These are phyloP conservation scores for Boletus bicolor DNA, from an alignment of 768 basidiomycete species.

Conservation along the genomic window DNA sequence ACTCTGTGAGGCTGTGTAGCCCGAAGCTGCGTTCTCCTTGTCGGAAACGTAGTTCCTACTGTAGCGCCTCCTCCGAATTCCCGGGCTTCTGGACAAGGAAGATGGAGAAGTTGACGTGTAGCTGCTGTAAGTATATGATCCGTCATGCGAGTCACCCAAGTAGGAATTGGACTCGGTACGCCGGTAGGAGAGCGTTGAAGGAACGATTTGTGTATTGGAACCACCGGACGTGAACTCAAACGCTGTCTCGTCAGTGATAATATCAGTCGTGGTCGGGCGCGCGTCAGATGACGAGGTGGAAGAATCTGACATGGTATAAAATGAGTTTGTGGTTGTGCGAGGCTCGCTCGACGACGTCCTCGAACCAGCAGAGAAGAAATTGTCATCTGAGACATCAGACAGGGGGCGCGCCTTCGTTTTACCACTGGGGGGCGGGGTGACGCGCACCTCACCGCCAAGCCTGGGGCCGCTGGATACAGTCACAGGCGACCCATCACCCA, in stretches of 20 bases:
- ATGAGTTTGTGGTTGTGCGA: slow-evolving; percentile 29
- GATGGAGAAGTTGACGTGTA: slow-evolving; percentile 47
- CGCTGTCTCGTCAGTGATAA: slow-evolving; percentile 39
- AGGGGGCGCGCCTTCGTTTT: slow-evolving; percentile 28
- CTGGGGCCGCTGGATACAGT: slow-evolving; percentile 66
- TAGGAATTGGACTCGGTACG: slow-evolving; percentile 54
- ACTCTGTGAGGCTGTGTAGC: slow-evolving; percentile 33
- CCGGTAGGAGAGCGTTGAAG: slow-evolving; percentile 52
- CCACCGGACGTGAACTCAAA: slow-evolving; percentile 37
- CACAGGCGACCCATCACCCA: slow-evolving; percentile 61
- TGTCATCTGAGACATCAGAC: slow-evolving; percentile 40
- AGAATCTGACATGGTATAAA: slow-evolving; percentile 34
- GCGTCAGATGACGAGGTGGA: slow-evolving; percentile 31
- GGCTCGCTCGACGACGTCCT: slow-evolving; percentile 31
- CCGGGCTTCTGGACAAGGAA: slow-evolving; percentile 54
- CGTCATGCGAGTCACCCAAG: slow-evolving; percentile 52
- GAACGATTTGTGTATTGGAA: slow-evolving; percentile 43
- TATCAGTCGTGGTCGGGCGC: slow-evolving; percentile 29
- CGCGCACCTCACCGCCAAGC: slow-evolving; percentile 40
- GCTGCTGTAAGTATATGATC: slow-evolving; percentile 33
- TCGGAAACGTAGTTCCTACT: slow-evolving; percentile 43
- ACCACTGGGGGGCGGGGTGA: slow-evolving; percentile 45
- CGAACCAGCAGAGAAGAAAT: slow-evolving; percentile 45
- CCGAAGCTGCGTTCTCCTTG: slow-evolving; percentile 50
- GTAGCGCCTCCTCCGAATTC: slow-evolving; percentile 51